Evolutionary conservation across 805 yeast genomes (phyloP).

Genomic region (Candida saitoana): DNA sequence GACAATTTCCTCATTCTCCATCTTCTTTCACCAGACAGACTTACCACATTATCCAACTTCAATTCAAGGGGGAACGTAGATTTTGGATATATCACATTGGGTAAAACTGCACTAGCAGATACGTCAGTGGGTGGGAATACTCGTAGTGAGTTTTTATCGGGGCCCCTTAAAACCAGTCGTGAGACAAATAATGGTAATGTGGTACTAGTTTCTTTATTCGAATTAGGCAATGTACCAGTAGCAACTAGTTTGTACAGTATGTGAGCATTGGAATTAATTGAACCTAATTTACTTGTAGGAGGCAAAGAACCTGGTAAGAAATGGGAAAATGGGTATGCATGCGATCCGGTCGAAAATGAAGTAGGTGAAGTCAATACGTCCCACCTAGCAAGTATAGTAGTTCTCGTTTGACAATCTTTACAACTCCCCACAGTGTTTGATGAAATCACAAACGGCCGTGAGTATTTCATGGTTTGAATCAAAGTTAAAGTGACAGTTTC

Average conservation of each 20-base stretch:
- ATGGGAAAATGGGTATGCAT: slow-evolving; percentile 90
- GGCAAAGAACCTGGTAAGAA: slow-evolving; percentile 85
- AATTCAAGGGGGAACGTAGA: slow-evolving; percentile 81
- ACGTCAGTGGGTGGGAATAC: slow-evolving; percentile 95
- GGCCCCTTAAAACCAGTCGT: slow-evolving; percentile 75
- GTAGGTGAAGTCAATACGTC: slow-evolving; percentile 63
- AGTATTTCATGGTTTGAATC: slow-evolving; percentile 65
- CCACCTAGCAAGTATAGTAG: slow-evolving; percentile 79
- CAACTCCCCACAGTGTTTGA: slow-evolving; percentile 49
- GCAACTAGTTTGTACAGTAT: slow-evolving; percentile 80
- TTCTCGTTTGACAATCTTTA: slow-evolving; percentile 50
- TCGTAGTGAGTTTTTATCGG: slow-evolving; percentile 80
- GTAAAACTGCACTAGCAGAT: slow-evolving; percentile 80
- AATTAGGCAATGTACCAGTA: slow-evolving; percentile 30
- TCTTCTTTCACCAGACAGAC: slow-evolving; percentile 50
- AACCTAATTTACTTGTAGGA: slow-evolving; percentile 67
- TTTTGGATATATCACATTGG: slow-evolving; percentile 85
- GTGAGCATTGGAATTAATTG: slow-evolving; percentile 41
- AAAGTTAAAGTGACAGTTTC: slow-evolving; percentile 59
- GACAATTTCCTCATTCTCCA: slow-evolving; percentile 90
- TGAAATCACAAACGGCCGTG: slow-evolving; percentile 63
- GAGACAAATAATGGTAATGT: slow-evolving; percentile 67
- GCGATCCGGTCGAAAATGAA: slow-evolving; percentile 61
- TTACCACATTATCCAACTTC: slow-evolving; percentile 66
- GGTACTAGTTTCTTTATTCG: slow-evolving; percentile 24